These are phyloP conservation scores for Globisporangium iwayamae DNA, from an alignment of 352 stramenopile genomes.

Conservation along the genomic window DNA sequence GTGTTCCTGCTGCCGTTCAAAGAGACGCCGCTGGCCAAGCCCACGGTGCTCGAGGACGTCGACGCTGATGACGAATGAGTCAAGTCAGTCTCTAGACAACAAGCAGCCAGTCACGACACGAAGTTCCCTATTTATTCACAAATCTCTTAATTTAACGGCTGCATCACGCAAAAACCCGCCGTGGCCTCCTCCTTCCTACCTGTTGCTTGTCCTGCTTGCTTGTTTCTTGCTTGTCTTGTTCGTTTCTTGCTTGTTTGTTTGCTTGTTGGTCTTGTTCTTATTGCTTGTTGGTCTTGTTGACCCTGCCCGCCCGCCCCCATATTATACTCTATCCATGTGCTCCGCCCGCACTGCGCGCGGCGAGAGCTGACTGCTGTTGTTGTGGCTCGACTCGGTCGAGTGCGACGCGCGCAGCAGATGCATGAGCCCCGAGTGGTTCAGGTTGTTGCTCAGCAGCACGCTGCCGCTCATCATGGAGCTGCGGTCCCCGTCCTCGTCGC, in stretches of 20 bases:
- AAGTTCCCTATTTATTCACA: conserved; percentile 18
- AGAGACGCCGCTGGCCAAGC: not conserved
- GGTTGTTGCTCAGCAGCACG: conserved; percentile 39
- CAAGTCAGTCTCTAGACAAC: not conserved
- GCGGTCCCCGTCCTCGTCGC: conserved; percentile 17
- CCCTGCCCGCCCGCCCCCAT: not conserved
- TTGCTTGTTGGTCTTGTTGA: conserved; percentile 1
- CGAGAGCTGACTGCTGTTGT: conserved; percentile 20
- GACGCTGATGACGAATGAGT: not conserved
- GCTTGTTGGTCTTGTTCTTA: not conserved
- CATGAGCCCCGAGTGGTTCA: conserved; percentile 69
- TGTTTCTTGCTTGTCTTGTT: not conserved
- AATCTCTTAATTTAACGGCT: conserved; percentile 18
- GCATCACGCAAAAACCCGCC: conserved; percentile 4
- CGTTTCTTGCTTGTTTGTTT: not conserved
- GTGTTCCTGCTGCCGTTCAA: conserved; percentile 12
- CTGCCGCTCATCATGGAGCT: conserved; percentile 47
- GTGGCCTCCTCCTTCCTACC: not conserved
- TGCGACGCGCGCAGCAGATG: conserved; percentile 43
- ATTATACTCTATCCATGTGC: conserved; percentile 71
- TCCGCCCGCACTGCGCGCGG: conserved; percentile 39
- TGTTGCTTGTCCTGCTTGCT: not conserved
- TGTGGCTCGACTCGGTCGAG: conserved; percentile 16
- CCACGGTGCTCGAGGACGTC: conserved; percentile 5
- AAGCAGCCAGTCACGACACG: not conserved